These are phyloP conservation scores for Candida pseudoglaebosa DNA, from an alignment of 805 yeast genomes.

Conservation along the genomic window DNA sequence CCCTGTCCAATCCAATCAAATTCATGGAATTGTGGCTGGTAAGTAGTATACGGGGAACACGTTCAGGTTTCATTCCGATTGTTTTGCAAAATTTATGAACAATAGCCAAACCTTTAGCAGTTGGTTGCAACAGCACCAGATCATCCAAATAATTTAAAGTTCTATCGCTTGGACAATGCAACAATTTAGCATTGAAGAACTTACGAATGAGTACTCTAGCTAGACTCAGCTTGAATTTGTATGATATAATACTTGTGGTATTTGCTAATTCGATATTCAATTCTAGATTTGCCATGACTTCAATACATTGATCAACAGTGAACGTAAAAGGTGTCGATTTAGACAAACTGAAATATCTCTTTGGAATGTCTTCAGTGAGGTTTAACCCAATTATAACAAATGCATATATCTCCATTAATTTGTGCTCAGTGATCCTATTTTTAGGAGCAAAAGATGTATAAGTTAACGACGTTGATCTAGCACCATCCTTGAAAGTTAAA, in stretches of 20 bases:
- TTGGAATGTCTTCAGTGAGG: conserved; percentile 14
- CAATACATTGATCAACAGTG: conserved; percentile 46
- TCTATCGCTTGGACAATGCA: conserved; percentile 75
- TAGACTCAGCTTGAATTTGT: conserved; percentile 47
- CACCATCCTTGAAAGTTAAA: not conserved
- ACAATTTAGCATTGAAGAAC: conserved; percentile 57
- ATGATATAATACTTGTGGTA: conserved; percentile 53
- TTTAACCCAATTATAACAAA: conserved; percentile 40
- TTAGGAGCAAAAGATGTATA: conserved; percentile 30
- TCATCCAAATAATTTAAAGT: conserved; percentile 50
- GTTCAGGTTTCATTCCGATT: conserved; percentile 44
- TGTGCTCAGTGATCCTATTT: conserved; percentile 52
- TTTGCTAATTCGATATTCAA: conserved; percentile 45
- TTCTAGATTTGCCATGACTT: conserved; percentile 45
- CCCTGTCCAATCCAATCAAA: conserved; percentile 64
- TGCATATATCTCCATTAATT: conserved; percentile 58
- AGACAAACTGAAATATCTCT: conserved; percentile 21
- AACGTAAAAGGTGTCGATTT: conserved; percentile 52
- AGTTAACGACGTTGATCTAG: not conserved
- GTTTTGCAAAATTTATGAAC: conserved; percentile 56
- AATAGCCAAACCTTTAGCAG: conserved; percentile 84
- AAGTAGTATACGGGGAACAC: conserved; percentile 44
- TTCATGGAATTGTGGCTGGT: conserved; percentile 70
- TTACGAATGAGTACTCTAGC: conserved; percentile 44
- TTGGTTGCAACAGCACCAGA: conserved; percentile 62